Evolutionary conservation across 768 basidiomycete species (phyloP), one percentile per base, ranked within the genome.

Genomic region (Kwoniella dejecticola): DNA sequence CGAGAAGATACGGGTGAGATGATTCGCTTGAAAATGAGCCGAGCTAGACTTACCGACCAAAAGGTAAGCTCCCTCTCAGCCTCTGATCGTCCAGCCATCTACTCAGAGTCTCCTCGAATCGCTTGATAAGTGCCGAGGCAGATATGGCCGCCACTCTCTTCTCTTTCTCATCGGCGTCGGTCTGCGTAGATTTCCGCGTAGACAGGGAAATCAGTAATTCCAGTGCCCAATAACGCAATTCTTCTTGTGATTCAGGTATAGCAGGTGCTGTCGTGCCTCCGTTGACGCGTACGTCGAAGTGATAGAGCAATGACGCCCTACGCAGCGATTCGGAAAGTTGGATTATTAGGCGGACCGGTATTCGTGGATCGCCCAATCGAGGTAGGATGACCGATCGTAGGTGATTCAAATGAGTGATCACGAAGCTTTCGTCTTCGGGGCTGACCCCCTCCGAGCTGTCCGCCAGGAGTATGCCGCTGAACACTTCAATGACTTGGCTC

Each of bases 41-140:
- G 54, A 40, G 3, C 3, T 52, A 19, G 30, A 70, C 79, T 64
- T 52, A 90, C 90, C 91, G 85, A 42, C 90, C 86, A 79, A 96
- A 94, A 1, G 95, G 95, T 60, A 94, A 81, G 62, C 84, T 85
- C 1, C 94, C 92, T n/a, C 94, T 84, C 30, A 97, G 72, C 1
- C 85, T 83, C 66, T 89, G 87, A 69, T 97, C 95, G 0, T 90
- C 91, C 15, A 95, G 82, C 71, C 89, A 97, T 7, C 84, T 82
- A 17, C 85, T 82, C 57, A 97, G 80, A 0, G 86, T 83, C 1
- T 82, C 80, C 44, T 84, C 83, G 78, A 89, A 92, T n/a, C 94
- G 86, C 62, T 84, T 85, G 26, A 97, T 80, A 27, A 97, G 79
- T 0, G 86, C 83, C 0, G 90, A 86, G 5, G 93, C 76, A 63